Conservation (phyloP, 2,329 filamentous ascomycete genomes). For the Colletotrichum tamarilloi region DNA sequence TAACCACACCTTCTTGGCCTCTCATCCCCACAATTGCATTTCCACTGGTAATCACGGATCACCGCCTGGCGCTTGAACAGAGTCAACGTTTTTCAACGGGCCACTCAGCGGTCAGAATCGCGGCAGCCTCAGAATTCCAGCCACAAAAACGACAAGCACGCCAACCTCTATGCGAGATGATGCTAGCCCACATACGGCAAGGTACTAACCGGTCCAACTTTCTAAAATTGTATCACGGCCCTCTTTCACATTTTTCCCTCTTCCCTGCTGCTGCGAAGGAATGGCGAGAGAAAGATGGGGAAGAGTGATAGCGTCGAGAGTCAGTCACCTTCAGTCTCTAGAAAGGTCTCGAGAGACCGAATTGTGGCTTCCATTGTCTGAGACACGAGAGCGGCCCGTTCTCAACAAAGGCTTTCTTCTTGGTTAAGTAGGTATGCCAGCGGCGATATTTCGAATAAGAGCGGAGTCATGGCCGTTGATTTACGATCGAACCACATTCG, state of each 20-base stretch:
- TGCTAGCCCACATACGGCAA: constrained; percentile 26
- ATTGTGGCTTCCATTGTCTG: constrained; percentile 2
- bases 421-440: not conserved
- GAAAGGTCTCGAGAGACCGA: not conserved
- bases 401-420: constrained; percentile 25
- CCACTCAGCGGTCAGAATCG: constrained; percentile 18
- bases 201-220: constrained; percentile 9
- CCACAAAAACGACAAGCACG: constrained; percentile 22
- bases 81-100: constrained; percentile 13
- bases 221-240: constrained; percentile 20
- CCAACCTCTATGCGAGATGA: constrained; percentile 11
- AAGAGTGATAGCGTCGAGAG: not conserved
- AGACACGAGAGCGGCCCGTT: constrained; percentile 10
- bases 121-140: constrained; percentile 28
- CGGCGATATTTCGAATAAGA: not conserved
- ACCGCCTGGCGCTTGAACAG: constrained; percentile 19
- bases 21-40: constrained; percentile 22
- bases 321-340: not conserved
- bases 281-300: constrained; percentile 15
- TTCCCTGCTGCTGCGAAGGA: constrained; percentile 2
- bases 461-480: not conserved
- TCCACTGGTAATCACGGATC: constrained; percentile 26
- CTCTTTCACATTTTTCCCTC: constrained; percentile 17
- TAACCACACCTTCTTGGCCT: constrained; percentile 18
- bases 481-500: not conserved